Evolutionary conservation across 352 stramenopile species (phyloP).

Genomic region (Pythium dissimile): DNA sequence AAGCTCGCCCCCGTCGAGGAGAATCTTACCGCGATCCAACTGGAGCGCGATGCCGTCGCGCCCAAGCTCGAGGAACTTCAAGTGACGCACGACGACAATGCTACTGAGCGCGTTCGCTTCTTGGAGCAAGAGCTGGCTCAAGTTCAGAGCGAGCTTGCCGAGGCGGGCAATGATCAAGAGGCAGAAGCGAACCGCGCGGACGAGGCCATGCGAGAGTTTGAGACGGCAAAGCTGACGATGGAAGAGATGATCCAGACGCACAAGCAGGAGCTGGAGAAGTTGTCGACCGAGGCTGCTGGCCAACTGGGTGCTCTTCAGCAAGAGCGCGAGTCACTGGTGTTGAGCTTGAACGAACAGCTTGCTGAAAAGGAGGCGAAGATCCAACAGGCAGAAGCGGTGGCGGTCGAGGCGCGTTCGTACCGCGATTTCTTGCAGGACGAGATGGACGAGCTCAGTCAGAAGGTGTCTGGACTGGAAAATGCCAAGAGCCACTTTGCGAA

Average conservation of each 20-base stretch:
- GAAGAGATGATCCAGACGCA: slow-evolving; percentile 2
- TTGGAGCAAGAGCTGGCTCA: slow-evolving; percentile 10
- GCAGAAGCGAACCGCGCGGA: slow-evolving; percentile 15
- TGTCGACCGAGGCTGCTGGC: not conserved
- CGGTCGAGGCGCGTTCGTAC: slow-evolving; percentile 21
- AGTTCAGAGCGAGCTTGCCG: slow-evolving; percentile 6
- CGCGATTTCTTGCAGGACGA: slow-evolving; percentile 22
- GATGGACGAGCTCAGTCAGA: slow-evolving; percentile 19
- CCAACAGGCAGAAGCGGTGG: slow-evolving; percentile 28
- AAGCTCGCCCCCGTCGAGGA: slow-evolving; percentile 16
- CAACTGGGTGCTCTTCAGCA: slow-evolving; percentile 31
- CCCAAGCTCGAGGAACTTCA: slow-evolving; percentile 4
- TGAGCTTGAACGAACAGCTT: slow-evolving; percentile 12
- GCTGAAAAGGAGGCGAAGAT: slow-evolving; percentile 30
- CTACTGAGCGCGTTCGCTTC: not conserved
- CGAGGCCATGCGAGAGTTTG: slow-evolving; percentile 3
- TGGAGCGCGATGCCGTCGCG: not conserved
- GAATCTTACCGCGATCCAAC: slow-evolving; percentile 23
- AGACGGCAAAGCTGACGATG: not conserved
- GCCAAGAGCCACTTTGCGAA: slow-evolving; percentile 10
- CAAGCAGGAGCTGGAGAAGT: not conserved
- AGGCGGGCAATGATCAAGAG: slow-evolving; percentile 20
- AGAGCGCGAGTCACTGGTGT: not conserved
- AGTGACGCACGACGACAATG: not conserved
- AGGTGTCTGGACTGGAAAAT: not conserved